These are phyloP conservation scores for Decorospora gaudefroyi DNA, from an alignment of 2,329 filamentous ascomycete species.

Conservation along the genomic window DNA sequence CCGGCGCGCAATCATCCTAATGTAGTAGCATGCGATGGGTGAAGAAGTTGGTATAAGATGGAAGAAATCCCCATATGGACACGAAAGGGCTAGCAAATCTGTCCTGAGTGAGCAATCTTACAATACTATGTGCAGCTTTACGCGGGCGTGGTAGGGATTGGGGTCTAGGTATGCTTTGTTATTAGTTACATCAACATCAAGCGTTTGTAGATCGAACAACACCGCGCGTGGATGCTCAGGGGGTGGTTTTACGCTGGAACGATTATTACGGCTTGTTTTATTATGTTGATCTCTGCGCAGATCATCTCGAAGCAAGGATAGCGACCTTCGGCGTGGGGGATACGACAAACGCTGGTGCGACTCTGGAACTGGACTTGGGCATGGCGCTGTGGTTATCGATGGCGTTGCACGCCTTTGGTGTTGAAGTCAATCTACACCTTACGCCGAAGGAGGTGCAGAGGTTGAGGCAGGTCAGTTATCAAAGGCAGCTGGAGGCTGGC, in stretches of 20 bases:
- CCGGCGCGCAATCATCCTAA: constrained; percentile 8
- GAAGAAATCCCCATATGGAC: background rate
- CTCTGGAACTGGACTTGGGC: constrained; percentile 57
- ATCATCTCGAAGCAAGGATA: constrained; percentile 43
- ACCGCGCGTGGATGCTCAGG: constrained; percentile 41
- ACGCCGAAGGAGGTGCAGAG: constrained; percentile 61
- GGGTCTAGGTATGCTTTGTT: constrained; percentile 51
- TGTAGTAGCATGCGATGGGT: background rate
- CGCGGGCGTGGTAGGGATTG: constrained; percentile 52
- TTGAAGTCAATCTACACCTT: constrained; percentile 48
- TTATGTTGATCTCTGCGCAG: constrained; percentile 54
- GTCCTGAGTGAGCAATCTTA: too few species aligned
- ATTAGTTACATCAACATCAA: constrained; percentile 63
- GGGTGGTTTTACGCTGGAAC: constrained; percentile 51
- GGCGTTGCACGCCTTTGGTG: constrained; percentile 52
- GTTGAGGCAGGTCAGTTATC: constrained; percentile 60
- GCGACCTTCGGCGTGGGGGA: constrained; percentile 32
- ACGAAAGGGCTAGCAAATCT: too few species aligned
- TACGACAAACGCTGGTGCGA: constrained; percentile 48
- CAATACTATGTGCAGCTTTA: constrained; percentile 51
- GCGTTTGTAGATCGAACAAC: constrained; percentile 57
- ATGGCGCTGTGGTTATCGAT: constrained; percentile 60
- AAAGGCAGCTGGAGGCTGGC: constrained; percentile 60
- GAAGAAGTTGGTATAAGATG: background rate
- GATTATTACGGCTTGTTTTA: constrained; percentile 59